Percentiles rank a stretch among this genome's conserved stretches.
Evolutionary conservation across 2,329 filamentous ascomycete genomes (phyloP).

Genomic region (Tolypocladium sp.): DNA sequence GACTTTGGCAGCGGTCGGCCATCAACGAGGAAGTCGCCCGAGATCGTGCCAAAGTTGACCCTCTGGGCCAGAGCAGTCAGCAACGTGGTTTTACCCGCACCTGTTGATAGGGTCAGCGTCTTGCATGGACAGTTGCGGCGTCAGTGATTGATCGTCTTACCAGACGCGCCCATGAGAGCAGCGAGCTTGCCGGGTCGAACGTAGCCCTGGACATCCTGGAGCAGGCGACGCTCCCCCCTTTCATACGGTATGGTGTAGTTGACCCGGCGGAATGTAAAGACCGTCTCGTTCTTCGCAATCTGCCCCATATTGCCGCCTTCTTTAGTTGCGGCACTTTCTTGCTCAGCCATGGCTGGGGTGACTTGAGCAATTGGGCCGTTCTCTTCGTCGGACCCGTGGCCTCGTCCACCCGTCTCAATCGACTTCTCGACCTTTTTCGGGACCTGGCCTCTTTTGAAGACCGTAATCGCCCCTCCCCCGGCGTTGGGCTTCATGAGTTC

Average conservation of each 20-base stretch:
- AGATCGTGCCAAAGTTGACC: constrained; percentile 66
- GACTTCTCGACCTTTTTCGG: constrained; percentile 48
- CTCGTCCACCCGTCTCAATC: constrained; percentile 40
- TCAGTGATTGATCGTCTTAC: constrained; percentile 9
- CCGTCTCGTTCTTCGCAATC: constrained; percentile 52
- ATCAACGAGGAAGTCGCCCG: constrained; percentile 72
- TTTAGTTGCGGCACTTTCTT: constrained; percentile 9
- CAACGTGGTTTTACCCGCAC: constrained; percentile 63
- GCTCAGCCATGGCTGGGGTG: constrained; percentile 49
- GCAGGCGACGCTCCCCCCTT: constrained; percentile 54
- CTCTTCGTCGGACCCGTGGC: constrained; percentile 40
- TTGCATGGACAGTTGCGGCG: not conserved
- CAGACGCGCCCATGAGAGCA: constrained; percentile 60
- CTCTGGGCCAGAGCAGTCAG: constrained; percentile 67
- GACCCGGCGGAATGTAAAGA: constrained; percentile 44
- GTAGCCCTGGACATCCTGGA: constrained; percentile 74
- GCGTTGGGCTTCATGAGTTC: constrained; percentile 56
- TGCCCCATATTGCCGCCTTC: constrained; percentile 26
- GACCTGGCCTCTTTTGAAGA: constrained; percentile 55
- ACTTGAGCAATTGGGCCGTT: constrained; percentile 30
- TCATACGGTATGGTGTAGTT: constrained; percentile 46
- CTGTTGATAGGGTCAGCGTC: constrained; percentile 15
- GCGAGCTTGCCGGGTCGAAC: constrained; percentile 75
- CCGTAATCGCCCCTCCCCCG: constrained; percentile 48
- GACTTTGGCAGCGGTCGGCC: constrained; percentile 61